phyloP scores from a whole-genome alignment of 2,329 filamentous ascomycete genomes.

The Metarhizium album region DNA sequence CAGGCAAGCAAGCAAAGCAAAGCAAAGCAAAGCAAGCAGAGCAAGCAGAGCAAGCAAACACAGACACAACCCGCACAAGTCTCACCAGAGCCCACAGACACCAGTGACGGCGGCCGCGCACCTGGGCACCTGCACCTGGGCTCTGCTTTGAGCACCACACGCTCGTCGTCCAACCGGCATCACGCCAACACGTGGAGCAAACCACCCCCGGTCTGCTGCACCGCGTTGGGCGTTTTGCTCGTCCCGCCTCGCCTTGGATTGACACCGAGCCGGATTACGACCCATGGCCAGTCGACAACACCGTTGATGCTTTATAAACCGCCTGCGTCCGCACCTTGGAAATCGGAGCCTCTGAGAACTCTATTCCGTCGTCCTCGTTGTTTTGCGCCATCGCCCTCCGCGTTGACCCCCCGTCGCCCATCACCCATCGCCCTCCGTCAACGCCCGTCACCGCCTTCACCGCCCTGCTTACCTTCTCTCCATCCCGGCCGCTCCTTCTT shows the following conservation, averaged over 20 bases:
- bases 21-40: too few species aligned
- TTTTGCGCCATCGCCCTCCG: background rate
- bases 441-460: too few species aligned
- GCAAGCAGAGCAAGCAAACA: too few species aligned
- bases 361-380: background rate
- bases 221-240: conserved; percentile 5
- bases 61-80: too few species aligned
- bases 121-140: background rate
- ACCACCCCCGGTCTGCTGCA: background rate
- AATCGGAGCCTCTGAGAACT: background rate
- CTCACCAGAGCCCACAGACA: too few species aligned
- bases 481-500: background rate
- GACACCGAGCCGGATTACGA: background rate
- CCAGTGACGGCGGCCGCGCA: too few species aligned
- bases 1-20: too few species aligned
- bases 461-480: too few species aligned
- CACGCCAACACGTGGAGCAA: conserved; percentile 6
- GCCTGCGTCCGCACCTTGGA: background rate
- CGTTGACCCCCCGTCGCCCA: background rate
- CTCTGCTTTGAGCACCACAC: background rate
- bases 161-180: conserved; percentile 5
- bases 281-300: background rate
- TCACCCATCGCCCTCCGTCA: too few species aligned
- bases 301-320: background rate
- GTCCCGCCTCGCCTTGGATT: conserved; percentile 1